A percentile compares a stretch with the other conserved stretches of the same genome.
These are phyloP conservation scores for Xylaria digitata DNA, from an alignment of 2,329 filamentous ascomycete species.

Conservation along the genomic window DNA sequence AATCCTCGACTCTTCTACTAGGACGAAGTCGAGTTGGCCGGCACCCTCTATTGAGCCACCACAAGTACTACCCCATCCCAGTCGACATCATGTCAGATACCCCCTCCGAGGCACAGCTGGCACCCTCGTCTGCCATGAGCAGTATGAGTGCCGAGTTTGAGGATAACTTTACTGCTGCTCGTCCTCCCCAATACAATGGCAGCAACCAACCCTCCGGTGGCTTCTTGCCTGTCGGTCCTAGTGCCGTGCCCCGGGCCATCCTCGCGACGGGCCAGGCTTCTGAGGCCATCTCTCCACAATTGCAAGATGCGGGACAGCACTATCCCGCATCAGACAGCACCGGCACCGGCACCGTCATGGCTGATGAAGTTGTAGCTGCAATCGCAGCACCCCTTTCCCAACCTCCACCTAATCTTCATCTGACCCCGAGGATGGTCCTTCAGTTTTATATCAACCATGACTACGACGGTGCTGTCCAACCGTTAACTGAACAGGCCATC, in stretches of 20 bases:
- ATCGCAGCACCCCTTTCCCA: neutral
- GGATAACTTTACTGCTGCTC: conserved; percentile 12
- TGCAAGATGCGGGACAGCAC: neutral
- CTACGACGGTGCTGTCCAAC: conserved; percentile 27
- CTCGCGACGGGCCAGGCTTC: neutral
- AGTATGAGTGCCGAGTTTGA: neutral
- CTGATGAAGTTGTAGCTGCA: conserved; percentile 4
- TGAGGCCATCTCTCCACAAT: neutral
- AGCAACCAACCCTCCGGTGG: neutral
- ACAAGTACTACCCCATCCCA: neutral
- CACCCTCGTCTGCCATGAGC: neutral
- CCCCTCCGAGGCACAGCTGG: neutral
- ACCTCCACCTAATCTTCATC: neutral
- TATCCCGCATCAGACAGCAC: conserved; percentile 33
- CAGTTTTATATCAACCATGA: conserved; percentile 28
- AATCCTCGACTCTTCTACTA: conserved; percentile 4
- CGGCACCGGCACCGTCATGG: conserved; percentile 25
- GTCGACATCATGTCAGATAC: conserved; percentile 9
- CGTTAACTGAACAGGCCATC: conserved; percentile 40
- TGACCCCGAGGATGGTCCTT: neutral
- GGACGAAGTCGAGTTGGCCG: neutral
- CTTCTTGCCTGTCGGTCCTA: neutral
- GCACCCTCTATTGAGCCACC: neutral
- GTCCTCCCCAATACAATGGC: conserved; percentile 22
- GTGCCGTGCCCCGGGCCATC: neutral